These are phyloP conservation scores for Dryas integrifolia DNA, from an alignment of 331 rosid species.

Conservation along the genomic window DNA sequence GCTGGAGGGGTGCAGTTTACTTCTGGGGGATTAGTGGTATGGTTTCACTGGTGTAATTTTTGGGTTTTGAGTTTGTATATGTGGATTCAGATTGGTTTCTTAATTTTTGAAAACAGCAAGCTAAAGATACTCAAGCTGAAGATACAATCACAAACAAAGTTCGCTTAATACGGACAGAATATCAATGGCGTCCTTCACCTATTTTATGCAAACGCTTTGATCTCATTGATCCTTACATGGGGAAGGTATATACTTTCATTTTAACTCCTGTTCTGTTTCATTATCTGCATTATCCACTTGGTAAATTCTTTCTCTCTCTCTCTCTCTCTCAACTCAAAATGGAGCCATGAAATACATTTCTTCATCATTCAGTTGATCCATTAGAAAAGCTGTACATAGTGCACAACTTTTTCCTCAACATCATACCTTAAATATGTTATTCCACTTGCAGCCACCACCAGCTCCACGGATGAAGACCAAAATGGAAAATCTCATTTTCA, in stretches of 20 bases:
- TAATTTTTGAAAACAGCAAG: slow-evolving; percentile 51
- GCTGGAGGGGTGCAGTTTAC: slow-evolving; percentile 80
- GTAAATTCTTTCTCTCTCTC: background rate
- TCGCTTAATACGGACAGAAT: slow-evolving; percentile 78
- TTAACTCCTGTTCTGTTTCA: slow-evolving; percentile 12
- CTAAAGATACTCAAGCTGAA: slow-evolving; percentile 50
- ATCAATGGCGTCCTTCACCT: slow-evolving; percentile 91
- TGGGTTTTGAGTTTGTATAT: slow-evolving; percentile 26
- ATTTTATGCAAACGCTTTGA: slow-evolving; percentile 97
- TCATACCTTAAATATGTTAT: slow-evolving; percentile 14
- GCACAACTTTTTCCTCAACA: background rate
- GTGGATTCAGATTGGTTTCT: slow-evolving; percentile 26
- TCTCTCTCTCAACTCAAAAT: background rate
- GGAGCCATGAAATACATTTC: background rate
- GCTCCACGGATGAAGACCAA: slow-evolving; percentile 86
- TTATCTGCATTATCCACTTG: background rate
- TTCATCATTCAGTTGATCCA: background rate
- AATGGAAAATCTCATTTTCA: slow-evolving; percentile 79
- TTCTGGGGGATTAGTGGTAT: slow-evolving; percentile 79
- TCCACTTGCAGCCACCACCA: slow-evolving; percentile 76
- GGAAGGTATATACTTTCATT: slow-evolving; percentile 58
- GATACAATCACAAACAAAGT: slow-evolving; percentile 47
- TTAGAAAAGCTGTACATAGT: background rate
- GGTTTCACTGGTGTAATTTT: slow-evolving; percentile 21
- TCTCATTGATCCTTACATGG: slow-evolving; percentile 94